Evolutionary conservation across 2,329 filamentous ascomycete genomes (phyloP).

Genomic region (Claviceps purpurea): DNA sequence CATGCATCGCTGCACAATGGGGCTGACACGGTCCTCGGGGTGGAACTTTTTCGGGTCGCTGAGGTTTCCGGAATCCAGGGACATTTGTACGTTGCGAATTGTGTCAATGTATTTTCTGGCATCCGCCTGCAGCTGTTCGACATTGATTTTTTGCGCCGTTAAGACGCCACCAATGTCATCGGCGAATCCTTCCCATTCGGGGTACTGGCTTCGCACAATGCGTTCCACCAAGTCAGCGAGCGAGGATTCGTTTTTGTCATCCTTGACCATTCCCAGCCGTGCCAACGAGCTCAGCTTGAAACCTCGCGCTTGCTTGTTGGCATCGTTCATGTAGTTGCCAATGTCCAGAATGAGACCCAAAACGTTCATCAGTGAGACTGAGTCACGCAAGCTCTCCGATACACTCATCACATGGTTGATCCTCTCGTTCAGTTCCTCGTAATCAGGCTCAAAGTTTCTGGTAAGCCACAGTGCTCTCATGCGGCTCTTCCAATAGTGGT

Average conservation of each 20-base stretch:
- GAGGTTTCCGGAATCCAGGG: constrained; percentile 83
- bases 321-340: constrained; percentile 99
- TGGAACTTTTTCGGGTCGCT: constrained; percentile 97
- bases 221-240: constrained; percentile 92
- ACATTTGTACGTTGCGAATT: constrained; percentile 84
- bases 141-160: constrained; percentile 76
- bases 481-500: constrained; percentile 97
- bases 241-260: constrained; percentile 95
- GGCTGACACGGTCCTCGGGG: constrained; percentile 85
- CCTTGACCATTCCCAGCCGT: constrained; percentile 92
- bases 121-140: constrained; percentile 79
- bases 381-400: constrained; percentile 81
- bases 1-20: constrained; percentile 86
- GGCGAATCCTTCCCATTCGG: constrained; percentile 82
- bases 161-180: constrained; percentile 75
- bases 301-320: constrained; percentile 92
- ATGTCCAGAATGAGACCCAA: constrained; percentile 93
- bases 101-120: constrained; percentile 90
- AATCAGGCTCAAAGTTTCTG: constrained; percentile 71
- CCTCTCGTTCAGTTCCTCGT: constrained; percentile 79
- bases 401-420: constrained; percentile 76
- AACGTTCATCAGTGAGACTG: constrained; percentile 88
- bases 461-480: constrained; percentile 85
- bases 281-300: constrained; percentile 96
- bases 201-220: constrained; percentile 91